Evolutionary conservation across 2,329 filamentous ascomycete species (phyloP).

Genomic region (Helotiales sp.): DNA sequence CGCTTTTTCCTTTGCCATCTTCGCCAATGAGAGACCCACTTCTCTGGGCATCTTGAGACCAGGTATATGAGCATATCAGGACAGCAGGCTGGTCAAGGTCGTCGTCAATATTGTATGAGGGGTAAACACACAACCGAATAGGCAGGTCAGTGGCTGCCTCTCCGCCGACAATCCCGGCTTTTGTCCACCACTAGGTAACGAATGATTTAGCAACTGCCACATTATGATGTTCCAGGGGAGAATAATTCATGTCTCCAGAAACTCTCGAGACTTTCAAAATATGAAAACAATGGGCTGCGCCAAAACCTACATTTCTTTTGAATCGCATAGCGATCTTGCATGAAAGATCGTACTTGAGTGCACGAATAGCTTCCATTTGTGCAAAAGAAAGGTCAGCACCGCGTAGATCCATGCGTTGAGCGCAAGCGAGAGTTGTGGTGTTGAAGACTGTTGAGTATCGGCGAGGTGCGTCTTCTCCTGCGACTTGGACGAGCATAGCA

Average conservation of each 20-base stretch:
- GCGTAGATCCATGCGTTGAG: not conserved
- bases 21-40: not conserved
- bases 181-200: not conserved
- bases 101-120: slow-evolving; percentile 2
- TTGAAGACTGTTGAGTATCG: not conserved
- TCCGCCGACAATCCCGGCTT: not conserved
- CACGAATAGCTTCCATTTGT: not conserved
- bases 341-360: not conserved
- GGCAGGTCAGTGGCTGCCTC: not conserved
- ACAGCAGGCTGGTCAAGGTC: not conserved
- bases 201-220: no score
- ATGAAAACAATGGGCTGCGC: no score
- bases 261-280: no score
- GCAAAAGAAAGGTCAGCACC: not conserved
- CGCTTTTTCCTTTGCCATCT: not conserved
- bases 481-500: not conserved
- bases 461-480: not conserved
- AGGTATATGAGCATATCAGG: not conserved
- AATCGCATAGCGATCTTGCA: not conserved
- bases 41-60: slow-evolving; percentile 2
- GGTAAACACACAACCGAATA: not conserved
- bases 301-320: no score
- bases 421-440: not conserved
- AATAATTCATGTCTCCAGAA: no score
- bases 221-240: no score